Conservation (phyloP, 371 early-diverging fungal species). For the Smittium culicis region DNA sequence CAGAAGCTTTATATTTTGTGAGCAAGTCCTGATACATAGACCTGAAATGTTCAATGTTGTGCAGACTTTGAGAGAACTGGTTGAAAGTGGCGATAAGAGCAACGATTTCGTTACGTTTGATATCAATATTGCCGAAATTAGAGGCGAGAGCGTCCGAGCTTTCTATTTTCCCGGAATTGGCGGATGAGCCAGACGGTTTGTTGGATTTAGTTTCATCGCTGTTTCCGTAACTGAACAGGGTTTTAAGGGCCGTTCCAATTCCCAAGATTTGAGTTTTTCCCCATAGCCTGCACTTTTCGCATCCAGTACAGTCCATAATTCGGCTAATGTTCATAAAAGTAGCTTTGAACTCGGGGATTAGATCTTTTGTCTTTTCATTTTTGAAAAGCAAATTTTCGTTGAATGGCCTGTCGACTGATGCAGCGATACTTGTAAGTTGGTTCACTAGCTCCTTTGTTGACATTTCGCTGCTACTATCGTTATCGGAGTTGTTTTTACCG, state of each 20-base stretch:
- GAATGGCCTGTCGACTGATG: slow-evolving; percentile 49
- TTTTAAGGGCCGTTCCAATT: slow-evolving; percentile 86
- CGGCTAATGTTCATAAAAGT: slow-evolving; percentile 89
- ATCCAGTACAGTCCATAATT: slow-evolving; percentile 97
- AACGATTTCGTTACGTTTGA: slow-evolving; percentile 79
- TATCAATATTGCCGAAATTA: slow-evolving; percentile 11
- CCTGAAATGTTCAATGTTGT: slow-evolving; percentile 53
- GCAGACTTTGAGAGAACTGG: slow-evolving; percentile 65
- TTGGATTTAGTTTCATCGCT: slow-evolving; percentile 45
- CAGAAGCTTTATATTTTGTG: slow-evolving; percentile 19
- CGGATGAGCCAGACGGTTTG: slow-evolving; percentile 16
- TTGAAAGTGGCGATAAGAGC: slow-evolving; percentile 82
- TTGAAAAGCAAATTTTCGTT: slow-evolving; percentile 73
- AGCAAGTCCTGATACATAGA: slow-evolving; percentile 46
- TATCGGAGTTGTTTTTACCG: slow-evolving; percentile 35
- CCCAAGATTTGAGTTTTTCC: slow-evolving; percentile 72
- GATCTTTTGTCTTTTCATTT: slow-evolving; percentile 26
- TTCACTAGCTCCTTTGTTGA: slow-evolving; percentile 19
- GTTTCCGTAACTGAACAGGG: slow-evolving; percentile 81
- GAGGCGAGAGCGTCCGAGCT: background rate
- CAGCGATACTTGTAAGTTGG: slow-evolving; percentile 16
- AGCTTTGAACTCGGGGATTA: slow-evolving; percentile 71
- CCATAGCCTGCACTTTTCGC: slow-evolving; percentile 97
- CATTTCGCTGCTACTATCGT: background rate
- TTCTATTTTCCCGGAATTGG: no score